Evolutionary conservation across 306 rosid genomes (phyloP).

Genomic region (Calophaca sinica): DNA sequence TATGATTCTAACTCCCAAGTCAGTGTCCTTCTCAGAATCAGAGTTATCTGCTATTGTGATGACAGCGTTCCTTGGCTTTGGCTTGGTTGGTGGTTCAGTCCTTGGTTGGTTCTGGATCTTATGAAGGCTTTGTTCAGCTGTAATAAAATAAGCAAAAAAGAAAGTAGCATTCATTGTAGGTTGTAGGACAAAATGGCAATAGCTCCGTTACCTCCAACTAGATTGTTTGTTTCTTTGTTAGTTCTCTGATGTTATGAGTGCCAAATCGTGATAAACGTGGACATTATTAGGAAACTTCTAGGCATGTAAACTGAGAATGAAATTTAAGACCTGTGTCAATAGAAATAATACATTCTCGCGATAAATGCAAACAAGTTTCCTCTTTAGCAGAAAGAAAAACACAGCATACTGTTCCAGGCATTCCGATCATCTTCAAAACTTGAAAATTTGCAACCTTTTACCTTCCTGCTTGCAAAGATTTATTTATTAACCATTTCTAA

Average conservation of each 20-base stretch:
- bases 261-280: conserved; percentile 27
- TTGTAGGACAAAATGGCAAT: neutral
- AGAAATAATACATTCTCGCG: neutral
- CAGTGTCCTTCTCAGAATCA: conserved; percentile 67
- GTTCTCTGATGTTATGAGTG: conserved; percentile 29
- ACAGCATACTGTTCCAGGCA: neutral
- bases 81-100: conserved; percentile 86
- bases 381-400: neutral
- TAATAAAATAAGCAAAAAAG: conserved; percentile 38
- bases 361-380: neutral
- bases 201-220: neutral
- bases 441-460: neutral
- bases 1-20: conserved; percentile 79
- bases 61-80: conserved; percentile 81
- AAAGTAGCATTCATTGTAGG: conserved; percentile 30
- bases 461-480: neutral
- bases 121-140: conserved; percentile 37
- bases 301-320: conserved; percentile 18
- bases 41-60: conserved; percentile 83
- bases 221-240: conserved; percentile 42
- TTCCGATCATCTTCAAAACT: neutral
- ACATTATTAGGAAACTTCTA: conserved; percentile 35
- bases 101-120: conserved; percentile 91
- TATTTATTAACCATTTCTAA: neutral
- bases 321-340: conserved; percentile 1